Percentiles rank a stretch among this genome's conserved stretches.
These are phyloP conservation scores for Limnanthes douglasii DNA, from an alignment of 345 rosid species.

Conservation along the genomic window DNA sequence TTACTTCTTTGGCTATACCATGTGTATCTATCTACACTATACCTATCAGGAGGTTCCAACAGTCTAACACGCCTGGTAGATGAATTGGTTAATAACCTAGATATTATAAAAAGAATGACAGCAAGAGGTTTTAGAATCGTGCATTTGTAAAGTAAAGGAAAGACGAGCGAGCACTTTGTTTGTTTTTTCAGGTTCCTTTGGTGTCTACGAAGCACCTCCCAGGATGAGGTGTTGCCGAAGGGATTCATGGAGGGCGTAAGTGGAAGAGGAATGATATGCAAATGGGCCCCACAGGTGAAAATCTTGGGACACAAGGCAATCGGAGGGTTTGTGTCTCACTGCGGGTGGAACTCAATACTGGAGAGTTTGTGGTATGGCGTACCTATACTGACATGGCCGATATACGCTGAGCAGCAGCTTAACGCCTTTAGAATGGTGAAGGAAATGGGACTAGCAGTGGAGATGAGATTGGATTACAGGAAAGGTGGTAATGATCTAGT, in stretches of 20 bases:
- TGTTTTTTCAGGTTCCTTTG: constrained; percentile 29
- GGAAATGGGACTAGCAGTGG: constrained; percentile 12
- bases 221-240: constrained; percentile 17
- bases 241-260: constrained; percentile 17
- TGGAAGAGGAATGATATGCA: constrained; percentile 20
- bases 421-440: constrained; percentile 18
- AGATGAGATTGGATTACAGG: constrained; percentile 12
- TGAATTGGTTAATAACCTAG: too few relatives aligned
- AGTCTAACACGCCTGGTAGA: too few relatives aligned
- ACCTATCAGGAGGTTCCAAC: too few relatives aligned
- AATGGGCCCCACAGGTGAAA: constrained; percentile 19
- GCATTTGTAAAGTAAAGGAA: too few relatives aligned
- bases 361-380: constrained; percentile 22
- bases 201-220: constrained; percentile 12
- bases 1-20: too few relatives aligned
- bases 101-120: too few relatives aligned
- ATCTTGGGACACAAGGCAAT: constrained; percentile 16
- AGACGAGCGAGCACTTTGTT: too few relatives aligned
- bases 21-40: too few relatives aligned
- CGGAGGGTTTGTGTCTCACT: constrained; percentile 17
- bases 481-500: constrained; percentile 9
- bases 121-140: too few relatives aligned
- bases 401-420: constrained; percentile 23
- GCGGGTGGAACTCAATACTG: constrained; percentile 19
- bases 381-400: constrained; percentile 23